Conservation (phyloP, 331 rosid genomes). For the Stylosanthes scabra region DNA sequence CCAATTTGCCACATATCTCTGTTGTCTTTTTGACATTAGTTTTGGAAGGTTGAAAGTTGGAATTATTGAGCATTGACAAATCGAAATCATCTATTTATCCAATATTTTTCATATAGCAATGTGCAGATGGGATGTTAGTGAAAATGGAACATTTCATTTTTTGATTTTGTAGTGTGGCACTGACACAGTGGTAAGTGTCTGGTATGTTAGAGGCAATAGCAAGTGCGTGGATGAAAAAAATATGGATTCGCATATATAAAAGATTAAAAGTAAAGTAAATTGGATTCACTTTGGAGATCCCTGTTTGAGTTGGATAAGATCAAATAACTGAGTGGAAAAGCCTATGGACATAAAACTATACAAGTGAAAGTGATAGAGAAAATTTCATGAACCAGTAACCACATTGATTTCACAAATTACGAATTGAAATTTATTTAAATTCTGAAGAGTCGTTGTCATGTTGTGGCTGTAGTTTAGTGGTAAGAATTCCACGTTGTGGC, state of each 20-base stretch:
- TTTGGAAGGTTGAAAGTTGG: slow-evolving; percentile 30
- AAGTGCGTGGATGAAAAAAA: slow-evolving; percentile 1
- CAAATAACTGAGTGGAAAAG: slow-evolving; percentile 13
- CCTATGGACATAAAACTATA: neutral
- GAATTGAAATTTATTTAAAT: no score
- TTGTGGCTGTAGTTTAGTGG: slow-evolving; percentile 73
- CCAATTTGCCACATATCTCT: slow-evolving; percentile 6
- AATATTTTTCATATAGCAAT: neutral
- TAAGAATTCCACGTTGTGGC: slow-evolving; percentile 83
- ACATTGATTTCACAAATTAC: no score
- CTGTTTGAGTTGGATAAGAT: slow-evolving; percentile 7
- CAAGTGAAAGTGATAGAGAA: no score
- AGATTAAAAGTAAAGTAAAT: no score
- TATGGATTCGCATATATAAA: no score
- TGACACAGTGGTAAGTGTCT: neutral
- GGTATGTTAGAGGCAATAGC: slow-evolving; percentile 8
- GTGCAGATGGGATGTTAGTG: neutral
- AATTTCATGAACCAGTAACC: no score
- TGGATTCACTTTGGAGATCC: slow-evolving; percentile 23
- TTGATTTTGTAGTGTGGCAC: neutral
- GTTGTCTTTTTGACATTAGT: slow-evolving; percentile 1
- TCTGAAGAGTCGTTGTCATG: neutral
- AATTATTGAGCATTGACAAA: slow-evolving; percentile 1
- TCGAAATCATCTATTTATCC: slow-evolving; percentile 4
- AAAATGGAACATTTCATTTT: slow-evolving; percentile 2